phyloP scores from a whole-genome alignment of 1,139 yeast genomes.

The Sugiyamaella xylanicola region DNA sequence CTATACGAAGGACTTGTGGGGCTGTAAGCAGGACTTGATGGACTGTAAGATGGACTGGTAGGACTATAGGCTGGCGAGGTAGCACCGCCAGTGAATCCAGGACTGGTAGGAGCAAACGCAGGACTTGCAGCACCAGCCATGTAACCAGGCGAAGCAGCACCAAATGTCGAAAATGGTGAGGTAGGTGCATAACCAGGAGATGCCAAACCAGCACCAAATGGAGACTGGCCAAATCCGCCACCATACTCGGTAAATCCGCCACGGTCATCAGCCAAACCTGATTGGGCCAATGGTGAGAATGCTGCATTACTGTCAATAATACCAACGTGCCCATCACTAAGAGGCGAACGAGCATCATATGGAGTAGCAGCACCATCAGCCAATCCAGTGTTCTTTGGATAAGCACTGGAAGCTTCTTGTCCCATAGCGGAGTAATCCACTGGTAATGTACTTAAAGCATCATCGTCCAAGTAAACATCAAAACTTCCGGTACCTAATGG shows the following conservation, averaged over 20 bases:
- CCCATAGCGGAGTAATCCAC: slow-evolving; percentile 45
- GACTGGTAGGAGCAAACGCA: slow-evolving; percentile 68
- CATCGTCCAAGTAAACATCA: slow-evolving; percentile 93
- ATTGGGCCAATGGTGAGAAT: slow-evolving; percentile 91
- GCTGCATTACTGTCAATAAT: slow-evolving; percentile 67
- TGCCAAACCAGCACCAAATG: slow-evolving; percentile 57
- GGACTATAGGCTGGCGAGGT: slow-evolving; percentile 64
- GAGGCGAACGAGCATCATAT: slow-evolving; percentile 78
- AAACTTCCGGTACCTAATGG: slow-evolving; percentile 99
- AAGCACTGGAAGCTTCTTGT: slow-evolving; percentile 30
- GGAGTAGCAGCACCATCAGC: slow-evolving; percentile 92
- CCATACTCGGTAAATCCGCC: slow-evolving; percentile 97
- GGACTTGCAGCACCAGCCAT: slow-evolving; percentile 68
- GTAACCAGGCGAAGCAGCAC: slow-evolving; percentile 70
- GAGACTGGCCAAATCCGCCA: slow-evolving; percentile 51
- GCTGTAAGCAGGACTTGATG: slow-evolving; percentile 72
- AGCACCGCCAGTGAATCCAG: slow-evolving; percentile 63
- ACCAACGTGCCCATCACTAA: slow-evolving; percentile 72
- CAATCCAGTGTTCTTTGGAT: slow-evolving; percentile 43
- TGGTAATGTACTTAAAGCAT: slow-evolving; percentile 71
- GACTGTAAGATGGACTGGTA: slow-evolving; percentile 67
- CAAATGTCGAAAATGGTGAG: slow-evolving; percentile 59
- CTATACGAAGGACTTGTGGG: slow-evolving; percentile 68
- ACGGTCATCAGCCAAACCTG: slow-evolving; percentile 75
- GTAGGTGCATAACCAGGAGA: slow-evolving; percentile 69